Evolutionary conservation across 805 yeast genomes (phyloP).

Genomic region (Wickerhamomyces canadensis): DNA sequence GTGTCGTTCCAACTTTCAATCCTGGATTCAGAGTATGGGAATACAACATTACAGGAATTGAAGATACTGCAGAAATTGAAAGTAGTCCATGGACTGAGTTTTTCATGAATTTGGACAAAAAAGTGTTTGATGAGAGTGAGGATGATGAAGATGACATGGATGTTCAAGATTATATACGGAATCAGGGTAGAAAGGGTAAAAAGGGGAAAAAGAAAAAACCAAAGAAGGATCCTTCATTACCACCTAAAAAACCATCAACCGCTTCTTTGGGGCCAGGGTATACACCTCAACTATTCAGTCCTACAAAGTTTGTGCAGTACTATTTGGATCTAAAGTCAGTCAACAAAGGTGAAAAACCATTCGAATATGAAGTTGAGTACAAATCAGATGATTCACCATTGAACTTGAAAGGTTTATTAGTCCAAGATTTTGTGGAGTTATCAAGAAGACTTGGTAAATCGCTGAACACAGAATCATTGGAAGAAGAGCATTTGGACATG

Average conservation of each 20-base stretch:
- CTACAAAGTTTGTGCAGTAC: constrained; percentile 67
- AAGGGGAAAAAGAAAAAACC: constrained; percentile 23
- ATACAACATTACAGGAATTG: constrained; percentile 60
- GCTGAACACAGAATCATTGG: constrained; percentile 7
- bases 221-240: constrained; percentile 47
- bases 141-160: constrained; percentile 22
- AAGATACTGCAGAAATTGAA: constrained; percentile 12
- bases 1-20: constrained; percentile 79
- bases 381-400: constrained; percentile 58
- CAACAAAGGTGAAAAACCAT: constrained; percentile 38
- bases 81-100: constrained; percentile 54
- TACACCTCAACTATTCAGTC: constrained; percentile 64
- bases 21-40: constrained; percentile 86
- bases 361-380: constrained; percentile 62
- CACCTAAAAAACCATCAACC: constrained; percentile 54
- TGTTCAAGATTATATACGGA: constrained; percentile 5
- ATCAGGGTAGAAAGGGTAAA: constrained; percentile 18
- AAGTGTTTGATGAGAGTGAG: constrained; percentile 26
- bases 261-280: constrained; percentile 72
- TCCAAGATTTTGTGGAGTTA: constrained; percentile 54
- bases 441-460: constrained; percentile 51
- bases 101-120: constrained; percentile 41
- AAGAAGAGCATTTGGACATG: not conserved
- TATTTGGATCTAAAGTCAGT: constrained; percentile 55
- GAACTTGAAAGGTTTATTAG: constrained; percentile 48